Conservation (phyloP, 2,329 filamentous ascomycete genomes). For the Cordyceps tenuipes region DNA sequence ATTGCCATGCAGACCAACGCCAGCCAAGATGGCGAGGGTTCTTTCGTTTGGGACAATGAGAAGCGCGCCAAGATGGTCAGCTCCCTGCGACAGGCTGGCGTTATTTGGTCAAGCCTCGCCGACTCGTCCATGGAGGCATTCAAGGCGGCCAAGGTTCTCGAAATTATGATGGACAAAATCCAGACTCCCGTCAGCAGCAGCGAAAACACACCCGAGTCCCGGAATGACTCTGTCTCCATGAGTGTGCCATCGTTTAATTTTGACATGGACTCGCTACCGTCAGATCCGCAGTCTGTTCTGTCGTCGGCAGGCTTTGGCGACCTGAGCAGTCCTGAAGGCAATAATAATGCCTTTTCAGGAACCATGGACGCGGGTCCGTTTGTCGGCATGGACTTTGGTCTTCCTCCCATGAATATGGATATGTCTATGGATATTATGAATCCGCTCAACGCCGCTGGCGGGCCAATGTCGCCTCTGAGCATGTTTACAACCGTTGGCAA, state of each 20-base stretch:
- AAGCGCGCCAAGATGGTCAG: slow-evolving; percentile 68
- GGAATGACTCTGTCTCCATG: slow-evolving; percentile 14
- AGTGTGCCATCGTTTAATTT: slow-evolving; percentile 26
- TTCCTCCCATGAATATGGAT: slow-evolving; percentile 24
- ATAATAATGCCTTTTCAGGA: slow-evolving; percentile 22
- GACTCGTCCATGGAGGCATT: slow-evolving; percentile 81
- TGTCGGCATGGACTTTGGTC: slow-evolving; percentile 36
- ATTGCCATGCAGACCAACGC: slow-evolving; percentile 34
- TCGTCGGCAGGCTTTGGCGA: slow-evolving; percentile 19
- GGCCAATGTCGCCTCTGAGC: slow-evolving; percentile 37
- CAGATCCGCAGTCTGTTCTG: slow-evolving; percentile 18
- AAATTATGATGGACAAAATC: slow-evolving; percentile 76
- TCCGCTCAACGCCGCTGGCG: slow-evolving; percentile 12
- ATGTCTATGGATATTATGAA: slow-evolving; percentile 25
- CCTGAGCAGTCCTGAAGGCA: slow-evolving; percentile 18
- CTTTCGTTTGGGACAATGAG: slow-evolving; percentile 47
- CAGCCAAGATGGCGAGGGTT: slow-evolving; percentile 33
- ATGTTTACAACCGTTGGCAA: slow-evolving; percentile 41
- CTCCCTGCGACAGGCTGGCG: slow-evolving; percentile 61
- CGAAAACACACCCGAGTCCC: slow-evolving; percentile 13
- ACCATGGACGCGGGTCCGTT: slow-evolving; percentile 31
- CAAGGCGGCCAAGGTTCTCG: slow-evolving; percentile 75
- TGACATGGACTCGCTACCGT: slow-evolving; percentile 26
- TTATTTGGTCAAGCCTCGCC: slow-evolving; percentile 72
- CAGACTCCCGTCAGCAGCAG: slow-evolving; percentile 22